A percentile compares a stretch with the other conserved stretches of the same genome.
Evolutionary conservation across 2,329 filamentous ascomycete species (phyloP).

Genomic region (Beauveria varroae): DNA sequence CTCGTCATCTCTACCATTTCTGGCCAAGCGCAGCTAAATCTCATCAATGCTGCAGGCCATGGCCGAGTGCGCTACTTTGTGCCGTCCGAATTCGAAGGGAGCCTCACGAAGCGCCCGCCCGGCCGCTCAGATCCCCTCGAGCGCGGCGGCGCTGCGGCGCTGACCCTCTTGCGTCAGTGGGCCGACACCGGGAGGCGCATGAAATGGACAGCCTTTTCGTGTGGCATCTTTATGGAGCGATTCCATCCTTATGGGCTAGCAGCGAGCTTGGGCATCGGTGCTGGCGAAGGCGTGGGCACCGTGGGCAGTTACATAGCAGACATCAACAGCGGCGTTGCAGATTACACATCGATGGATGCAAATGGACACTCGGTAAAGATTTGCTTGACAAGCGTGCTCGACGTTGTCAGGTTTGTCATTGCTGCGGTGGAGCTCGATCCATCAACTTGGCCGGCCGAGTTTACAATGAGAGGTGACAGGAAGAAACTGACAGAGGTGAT

Average conservation of each 20-base stretch:
- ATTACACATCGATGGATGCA: slow-evolving; percentile 49
- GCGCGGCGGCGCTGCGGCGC: slow-evolving; percentile 48
- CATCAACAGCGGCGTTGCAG: slow-evolving; percentile 47
- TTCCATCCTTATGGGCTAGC: slow-evolving; percentile 62
- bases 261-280: slow-evolving; percentile 34
- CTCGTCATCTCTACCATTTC: slow-evolving; percentile 68
- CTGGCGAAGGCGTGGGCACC: slow-evolving; percentile 48
- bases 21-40: slow-evolving; percentile 56
- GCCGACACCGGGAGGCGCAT: slow-evolving; percentile 39
- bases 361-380: slow-evolving; percentile 45
- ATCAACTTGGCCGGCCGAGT: slow-evolving; percentile 58
- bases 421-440: slow-evolving; percentile 57
- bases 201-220: slow-evolving; percentile 63
- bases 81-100: slow-evolving; percentile 69
- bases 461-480: slow-evolving; percentile 61
- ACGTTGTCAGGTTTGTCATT: slow-evolving; percentile 64
- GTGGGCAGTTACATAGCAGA: slow-evolving; percentile 63
- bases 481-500: slow-evolving; percentile 55
- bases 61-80: slow-evolving; percentile 62
- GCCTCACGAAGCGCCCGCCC: slow-evolving; percentile 43
- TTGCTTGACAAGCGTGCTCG: slow-evolving; percentile 61
- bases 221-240: slow-evolving; percentile 68
- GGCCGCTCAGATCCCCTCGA: slow-evolving; percentile 49
- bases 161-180: slow-evolving; percentile 49
- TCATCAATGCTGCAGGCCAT: slow-evolving; percentile 63